Percentiles rank a stretch among this genome's conserved stretches.
Evolutionary conservation across 2,329 filamentous ascomycete genomes (phyloP).

Genomic region (Rasamsonia emersonii): DNA sequence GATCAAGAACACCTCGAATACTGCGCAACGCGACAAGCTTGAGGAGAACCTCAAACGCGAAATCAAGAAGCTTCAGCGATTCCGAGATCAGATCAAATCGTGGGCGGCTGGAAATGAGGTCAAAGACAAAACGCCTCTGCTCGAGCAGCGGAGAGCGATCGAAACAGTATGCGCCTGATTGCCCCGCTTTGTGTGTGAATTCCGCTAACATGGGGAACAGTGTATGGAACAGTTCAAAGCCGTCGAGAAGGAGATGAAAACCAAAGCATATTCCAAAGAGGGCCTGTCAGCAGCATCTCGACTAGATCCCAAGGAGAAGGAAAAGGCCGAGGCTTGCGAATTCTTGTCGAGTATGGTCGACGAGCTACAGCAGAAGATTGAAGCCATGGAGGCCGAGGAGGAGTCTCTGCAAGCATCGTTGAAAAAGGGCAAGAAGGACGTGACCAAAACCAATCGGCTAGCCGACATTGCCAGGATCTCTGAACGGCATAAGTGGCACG

Average conservation of each 20-base stretch:
- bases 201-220: slow-evolving; percentile 24
- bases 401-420: slow-evolving; percentile 78
- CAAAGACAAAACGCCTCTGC: slow-evolving; percentile 94
- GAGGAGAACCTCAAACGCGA: slow-evolving; percentile 98
- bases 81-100: slow-evolving; percentile 98
- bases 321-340: slow-evolving; percentile 78
- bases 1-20: slow-evolving; percentile 85
- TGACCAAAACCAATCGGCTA: slow-evolving; percentile 74
- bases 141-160: slow-evolving; percentile 92
- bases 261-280: slow-evolving; percentile 98
- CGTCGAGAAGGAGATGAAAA: slow-evolving; percentile 99
- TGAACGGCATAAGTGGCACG: slow-evolving; percentile 95
- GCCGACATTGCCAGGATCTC: slow-evolving; percentile 74
- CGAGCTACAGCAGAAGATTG: slow-evolving; percentile 87
- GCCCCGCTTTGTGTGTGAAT: slow-evolving; percentile 1
- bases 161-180: slow-evolving; percentile 65
- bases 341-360: slow-evolving; percentile 84
- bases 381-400: slow-evolving; percentile 81
- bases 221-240: slow-evolving; percentile 98
- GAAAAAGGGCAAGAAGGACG: slow-evolving; percentile 91
- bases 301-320: slow-evolving; percentile 94
- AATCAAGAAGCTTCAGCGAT: slow-evolving; percentile 98
- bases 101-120: slow-evolving; percentile 98
- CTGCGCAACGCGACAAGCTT: slow-evolving; percentile 94
- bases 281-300: slow-evolving; percentile 85